Conservation (phyloP, 352 stramenopile genomes). For the Pythium sukuiense region DNA sequence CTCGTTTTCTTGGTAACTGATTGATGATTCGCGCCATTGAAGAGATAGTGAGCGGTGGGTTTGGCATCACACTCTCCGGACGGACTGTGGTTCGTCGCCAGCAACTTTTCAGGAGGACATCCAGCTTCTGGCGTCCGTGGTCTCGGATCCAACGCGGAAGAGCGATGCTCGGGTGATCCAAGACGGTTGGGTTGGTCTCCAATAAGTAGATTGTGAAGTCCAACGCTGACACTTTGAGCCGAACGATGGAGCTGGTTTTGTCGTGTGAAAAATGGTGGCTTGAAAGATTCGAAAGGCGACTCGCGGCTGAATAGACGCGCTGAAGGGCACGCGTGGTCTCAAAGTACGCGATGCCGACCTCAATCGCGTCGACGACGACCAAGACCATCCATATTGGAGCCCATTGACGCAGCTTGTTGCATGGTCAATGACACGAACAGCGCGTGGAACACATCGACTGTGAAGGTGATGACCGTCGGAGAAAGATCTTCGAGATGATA, state of each 20-base stretch:
- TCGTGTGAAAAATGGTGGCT: not conserved
- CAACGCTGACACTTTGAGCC: not conserved
- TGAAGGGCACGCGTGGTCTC: not conserved
- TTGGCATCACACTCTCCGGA: no score
- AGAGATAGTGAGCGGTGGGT: no score
- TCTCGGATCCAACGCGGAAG: not conserved
- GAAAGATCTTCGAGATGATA: not conserved
- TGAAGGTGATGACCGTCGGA: not conserved
- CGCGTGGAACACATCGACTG: constrained; percentile 9
- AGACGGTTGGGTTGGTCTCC: not conserved
- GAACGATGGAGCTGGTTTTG: not conserved
- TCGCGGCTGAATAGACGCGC: not conserved
- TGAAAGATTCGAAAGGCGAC: not conserved
- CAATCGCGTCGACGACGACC: not conserved
- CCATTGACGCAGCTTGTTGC: not conserved
- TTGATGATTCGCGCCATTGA: no score
- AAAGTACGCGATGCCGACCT: not conserved
- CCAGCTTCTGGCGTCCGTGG: not conserved
- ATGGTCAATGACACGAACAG: constrained; percentile 2
- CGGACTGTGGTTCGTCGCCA: not conserved
- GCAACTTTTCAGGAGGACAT: not conserved
- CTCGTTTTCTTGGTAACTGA: no score
- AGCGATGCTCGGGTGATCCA: not conserved
- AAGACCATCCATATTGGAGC: not conserved
- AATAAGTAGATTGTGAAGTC: not conserved